phyloP scores from a whole-genome alignment of 306 rosid species.

The Clitoria ternatea region DNA sequence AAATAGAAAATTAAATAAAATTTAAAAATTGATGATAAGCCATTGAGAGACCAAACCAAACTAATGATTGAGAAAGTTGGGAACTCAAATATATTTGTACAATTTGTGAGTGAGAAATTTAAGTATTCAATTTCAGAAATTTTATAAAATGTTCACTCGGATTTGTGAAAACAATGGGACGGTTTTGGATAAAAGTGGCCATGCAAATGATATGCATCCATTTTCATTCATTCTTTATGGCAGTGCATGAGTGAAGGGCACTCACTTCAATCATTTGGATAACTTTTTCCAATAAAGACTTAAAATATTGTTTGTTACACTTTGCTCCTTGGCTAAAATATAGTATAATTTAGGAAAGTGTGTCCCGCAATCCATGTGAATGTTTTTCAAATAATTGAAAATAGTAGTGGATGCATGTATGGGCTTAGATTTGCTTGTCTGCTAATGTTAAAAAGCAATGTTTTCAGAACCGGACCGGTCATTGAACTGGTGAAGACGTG shows the following conservation, averaged over 20 bases:
- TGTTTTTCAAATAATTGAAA: not conserved
- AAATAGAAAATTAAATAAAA: too few species aligned
- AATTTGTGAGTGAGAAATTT: too few species aligned
- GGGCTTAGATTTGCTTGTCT: not conserved
- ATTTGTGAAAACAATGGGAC: not conserved
- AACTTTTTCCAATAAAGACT: slow-evolving; percentile 5
- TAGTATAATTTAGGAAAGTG: slow-evolving; percentile 15
- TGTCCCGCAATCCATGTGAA: slow-evolving; percentile 24
- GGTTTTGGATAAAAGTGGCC: not conserved
- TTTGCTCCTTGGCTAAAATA: not conserved
- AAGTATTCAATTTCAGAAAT: too few species aligned
- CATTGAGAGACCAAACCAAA: too few species aligned
- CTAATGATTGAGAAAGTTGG: too few species aligned
- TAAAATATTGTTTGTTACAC: not conserved
- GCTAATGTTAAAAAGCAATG: not conserved
- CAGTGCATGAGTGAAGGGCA: not conserved
- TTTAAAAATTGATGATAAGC: too few species aligned
- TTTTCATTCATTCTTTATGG: not conserved
- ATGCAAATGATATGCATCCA: slow-evolving; percentile 28
- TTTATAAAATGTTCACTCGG: not conserved
- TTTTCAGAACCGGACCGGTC: too few species aligned
- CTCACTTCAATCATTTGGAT: slow-evolving; percentile 25
- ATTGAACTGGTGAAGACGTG: too few species aligned
- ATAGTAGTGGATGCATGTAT: not conserved
- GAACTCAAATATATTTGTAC: too few species aligned